Percentiles rank a stretch among this genome's conserved stretches.
phyloP scores from a whole-genome alignment of 1,139 yeast species.

The Hansenula lynferdii region DNA sequence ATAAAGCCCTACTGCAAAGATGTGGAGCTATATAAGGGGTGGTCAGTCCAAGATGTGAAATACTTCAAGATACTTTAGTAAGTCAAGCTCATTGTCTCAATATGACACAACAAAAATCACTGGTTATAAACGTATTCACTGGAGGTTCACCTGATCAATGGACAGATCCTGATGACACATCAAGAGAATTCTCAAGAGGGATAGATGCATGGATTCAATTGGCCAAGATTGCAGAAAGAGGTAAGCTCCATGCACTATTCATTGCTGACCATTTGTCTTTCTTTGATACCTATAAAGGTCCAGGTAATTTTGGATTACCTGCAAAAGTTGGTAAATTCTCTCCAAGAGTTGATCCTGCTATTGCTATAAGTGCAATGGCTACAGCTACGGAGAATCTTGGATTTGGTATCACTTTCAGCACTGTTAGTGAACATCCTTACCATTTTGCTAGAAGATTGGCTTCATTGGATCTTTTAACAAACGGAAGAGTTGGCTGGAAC shows the following conservation, averaged over 20 bases:
- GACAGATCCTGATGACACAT: slow-evolving; percentile 36
- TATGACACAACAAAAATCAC: too few relatives aligned
- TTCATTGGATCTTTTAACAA: slow-evolving; percentile 35
- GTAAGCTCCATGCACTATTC: slow-evolving; percentile 35
- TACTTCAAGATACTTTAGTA: too few relatives aligned
- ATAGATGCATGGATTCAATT: slow-evolving; percentile 35
- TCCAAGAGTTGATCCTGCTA: slow-evolving; percentile 32
- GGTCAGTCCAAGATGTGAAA: too few relatives aligned
- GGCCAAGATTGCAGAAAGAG: slow-evolving; percentile 33
- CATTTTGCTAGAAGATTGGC: slow-evolving; percentile 36
- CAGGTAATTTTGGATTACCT: slow-evolving; percentile 22
- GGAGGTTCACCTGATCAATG: too few relatives aligned
- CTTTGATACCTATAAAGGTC: slow-evolving; percentile 35
- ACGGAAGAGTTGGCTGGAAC: slow-evolving; percentile 40
- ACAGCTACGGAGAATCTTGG: slow-evolving; percentile 31
- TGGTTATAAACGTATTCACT: too few relatives aligned
- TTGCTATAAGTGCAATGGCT: slow-evolving; percentile 33
- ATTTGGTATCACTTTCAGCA: slow-evolving; percentile 35
- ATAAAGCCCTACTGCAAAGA: too few relatives aligned
- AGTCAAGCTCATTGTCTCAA: too few relatives aligned
- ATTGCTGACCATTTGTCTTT: slow-evolving; percentile 37
- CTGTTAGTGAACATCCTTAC: slow-evolving; percentile 37
- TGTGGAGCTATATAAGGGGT: too few relatives aligned
- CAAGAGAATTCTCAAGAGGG: slow-evolving; percentile 28
- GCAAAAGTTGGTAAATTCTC: slow-evolving; percentile 31